Base-by-base conservation (phyloP, 805 yeast species). In the Cyberlindnera xylosilytica region DNA sequence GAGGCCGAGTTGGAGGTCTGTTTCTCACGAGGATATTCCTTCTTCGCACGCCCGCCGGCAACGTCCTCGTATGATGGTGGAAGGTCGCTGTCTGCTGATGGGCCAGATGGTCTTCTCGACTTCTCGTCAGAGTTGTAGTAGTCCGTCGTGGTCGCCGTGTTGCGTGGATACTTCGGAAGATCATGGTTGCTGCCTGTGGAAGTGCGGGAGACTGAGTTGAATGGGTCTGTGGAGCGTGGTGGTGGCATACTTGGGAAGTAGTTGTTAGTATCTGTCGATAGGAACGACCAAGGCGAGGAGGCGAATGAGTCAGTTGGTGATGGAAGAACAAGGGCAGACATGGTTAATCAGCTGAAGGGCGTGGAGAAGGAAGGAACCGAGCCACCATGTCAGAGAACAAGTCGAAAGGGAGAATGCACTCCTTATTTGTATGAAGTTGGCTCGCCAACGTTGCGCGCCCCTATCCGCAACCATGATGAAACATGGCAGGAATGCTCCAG, bases 21-120 rank as follows among this genome's bases (percentile, higher is more conserved):
- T 51, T 78, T 79, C 48, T 79, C 86, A 45, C 69, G 66, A 40
- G 84, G 83, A 55, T 77, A 78, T 44, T 73, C 77, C 20, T 59
- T 46, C 32, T 56, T 63, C 10, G 64, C 56, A 20, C 69, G 70
- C 15, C 66, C 60, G n/a, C 79, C 79, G 2, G 87, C 80, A 17
- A 73, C 83, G 51, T 82, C 89, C 50, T 81, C 86, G 55, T 83
- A 82, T 0, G 87, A 70, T 7, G 89, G 88, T 6, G 87, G 87
- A 6, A 73, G 61, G 31, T 61, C 62, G 42, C 26, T 13, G 10
- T 26, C 28, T 3, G 37, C 13, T 13, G 22, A 11, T 10, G 29
- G 46, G 13, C 35, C 32, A 24, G 38, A 38, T 20, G 51, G 45
- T 39, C 40, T 46, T 46, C 46, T 50, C 20, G 54, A 27, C 41